Percentiles rank a stretch among this genome's conserved stretches.
These are phyloP conservation scores for Thalassiosira mediterranea DNA, from an alignment of 352 stramenopile species.

Conservation along the genomic window DNA sequence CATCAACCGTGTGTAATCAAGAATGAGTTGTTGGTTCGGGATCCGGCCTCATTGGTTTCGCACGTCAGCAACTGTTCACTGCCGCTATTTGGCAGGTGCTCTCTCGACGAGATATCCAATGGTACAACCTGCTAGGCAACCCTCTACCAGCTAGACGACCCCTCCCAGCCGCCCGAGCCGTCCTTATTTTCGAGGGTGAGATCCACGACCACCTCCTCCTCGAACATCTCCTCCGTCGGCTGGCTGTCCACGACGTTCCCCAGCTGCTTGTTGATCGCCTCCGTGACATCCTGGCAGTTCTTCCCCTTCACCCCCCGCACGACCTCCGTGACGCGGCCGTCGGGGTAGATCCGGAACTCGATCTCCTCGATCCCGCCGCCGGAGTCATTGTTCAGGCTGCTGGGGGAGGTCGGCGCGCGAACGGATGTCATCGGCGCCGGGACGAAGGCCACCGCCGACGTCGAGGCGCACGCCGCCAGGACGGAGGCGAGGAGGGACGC, in stretches of 20 bases:
- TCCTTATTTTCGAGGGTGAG: slow-evolving; percentile 50
- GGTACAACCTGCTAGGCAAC: neutral
- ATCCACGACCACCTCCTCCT: slow-evolving; percentile 70
- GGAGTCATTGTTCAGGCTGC: slow-evolving; percentile 4
- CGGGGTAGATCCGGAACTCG: slow-evolving; percentile 78
- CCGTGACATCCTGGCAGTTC: slow-evolving; percentile 73
- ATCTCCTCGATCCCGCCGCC: slow-evolving; percentile 66
- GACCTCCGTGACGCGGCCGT: slow-evolving; percentile 77
- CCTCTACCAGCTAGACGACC: slow-evolving; percentile 62
- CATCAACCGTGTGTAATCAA: too few relatives aligned
- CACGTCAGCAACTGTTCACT: too few relatives aligned
- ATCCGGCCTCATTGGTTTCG: too few relatives aligned
- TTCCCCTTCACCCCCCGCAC: slow-evolving; percentile 75
- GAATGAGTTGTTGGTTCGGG: too few relatives aligned
- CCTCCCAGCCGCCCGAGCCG: slow-evolving; percentile 63
- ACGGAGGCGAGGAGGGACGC: slow-evolving; percentile 5
- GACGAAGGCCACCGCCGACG: neutral
- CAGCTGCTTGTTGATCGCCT: slow-evolving; percentile 75
- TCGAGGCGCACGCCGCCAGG: too few relatives aligned
- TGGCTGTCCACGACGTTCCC: slow-evolving; percentile 66
- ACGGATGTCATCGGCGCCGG: neutral
- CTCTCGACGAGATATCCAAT: too few relatives aligned
- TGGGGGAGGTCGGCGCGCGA: too few relatives aligned
- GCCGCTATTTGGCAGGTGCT: too few relatives aligned
- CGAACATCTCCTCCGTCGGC: slow-evolving; percentile 82